Base-by-base conservation (phyloP, 805 yeast genomes). In the Candida easanensis region DNA sequence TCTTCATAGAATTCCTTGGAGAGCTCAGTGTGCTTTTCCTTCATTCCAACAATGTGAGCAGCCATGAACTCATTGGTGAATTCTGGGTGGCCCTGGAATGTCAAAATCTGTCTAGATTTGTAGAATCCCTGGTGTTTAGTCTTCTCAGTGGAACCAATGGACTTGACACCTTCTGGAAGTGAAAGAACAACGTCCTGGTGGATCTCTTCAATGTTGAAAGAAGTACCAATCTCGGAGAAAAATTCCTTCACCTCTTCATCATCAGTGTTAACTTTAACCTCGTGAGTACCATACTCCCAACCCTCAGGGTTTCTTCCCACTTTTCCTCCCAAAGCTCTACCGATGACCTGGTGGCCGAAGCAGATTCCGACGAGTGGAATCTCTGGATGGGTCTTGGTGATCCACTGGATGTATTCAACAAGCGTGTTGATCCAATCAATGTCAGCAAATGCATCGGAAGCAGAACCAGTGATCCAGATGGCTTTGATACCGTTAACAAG, bases 51-150 rank as follows among this genome's bases (percentile, higher is more conserved):
- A 0, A 51, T 9, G 9, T 47, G 22, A 4, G 33, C 45, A 3
- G 66, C 65, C 20, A 65, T 57, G 56, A 84, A 88, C 58, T 88
- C 96, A 0, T 96, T 65, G 15, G 65, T 55, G 56, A 86, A 89
- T 60, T 89, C 97, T 0, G 97, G 97, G 56, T 89, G 97, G 0
- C 96, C 96, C 62, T 89, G 97, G 52, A 88, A 76, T 0, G 93
- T 77, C 18, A 89, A 62, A 7, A 84, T 41, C 34, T 72, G 69
- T 18, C 69, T 57, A 0, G 72, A 69, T 32, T 76, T 74, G 42
- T 74, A 75, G 22, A 86, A 64, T 0, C 95, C 95, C 63, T 89
- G 97, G 27, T 76, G 65, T 1, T 64, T 54, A 49, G 95, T 84
- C 32, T 62, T 69, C 0, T 68, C 61, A 7, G 84, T 74, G 5